Conservation (phyloP, 2,329 filamentous ascomycete species). For the Neurospora sp. region DNA sequence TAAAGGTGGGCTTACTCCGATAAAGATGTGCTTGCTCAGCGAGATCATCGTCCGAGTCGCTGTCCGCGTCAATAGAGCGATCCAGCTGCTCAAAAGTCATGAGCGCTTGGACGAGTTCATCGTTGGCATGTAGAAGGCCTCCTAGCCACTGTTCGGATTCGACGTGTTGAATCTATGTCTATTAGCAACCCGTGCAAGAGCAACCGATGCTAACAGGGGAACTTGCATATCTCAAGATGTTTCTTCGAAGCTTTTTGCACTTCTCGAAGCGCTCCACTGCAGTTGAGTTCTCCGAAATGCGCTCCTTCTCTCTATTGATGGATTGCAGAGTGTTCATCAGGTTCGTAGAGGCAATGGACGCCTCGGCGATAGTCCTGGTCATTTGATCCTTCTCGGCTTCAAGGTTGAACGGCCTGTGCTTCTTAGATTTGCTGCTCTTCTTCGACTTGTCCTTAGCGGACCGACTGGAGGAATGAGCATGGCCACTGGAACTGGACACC, state of each 20-base stretch:
- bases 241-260: constrained; percentile 76
- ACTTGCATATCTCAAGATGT: constrained; percentile 72
- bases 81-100: constrained; percentile 95
- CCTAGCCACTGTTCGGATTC: constrained; percentile 89
- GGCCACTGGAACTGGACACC: constrained; percentile 28
- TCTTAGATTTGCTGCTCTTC: constrained; percentile 43
- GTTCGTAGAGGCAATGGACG: constrained; percentile 85
- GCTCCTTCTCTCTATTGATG: constrained; percentile 81
- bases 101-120: constrained; percentile 85
- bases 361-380: constrained; percentile 78
- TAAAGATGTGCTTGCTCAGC: constrained; percentile 58
- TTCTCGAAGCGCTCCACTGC: constrained; percentile 70
- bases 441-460: constrained; percentile 38
- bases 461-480: neutral
- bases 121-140: constrained; percentile 83
- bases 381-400: constrained; percentile 82
- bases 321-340: constrained; percentile 77
- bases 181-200: constrained; percentile 12
- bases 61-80: constrained; percentile 67
- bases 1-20: constrained; percentile 35
- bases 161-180: constrained; percentile 66
- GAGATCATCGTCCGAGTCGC: constrained; percentile 58
- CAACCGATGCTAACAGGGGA: neutral
- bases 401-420: constrained; percentile 63
- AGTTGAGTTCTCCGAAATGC: constrained; percentile 73